Evolutionary conservation across 306 rosid genomes (phyloP), one percentile per base, ranked within the genome.

Genomic region (Cucumis melo): DNA sequence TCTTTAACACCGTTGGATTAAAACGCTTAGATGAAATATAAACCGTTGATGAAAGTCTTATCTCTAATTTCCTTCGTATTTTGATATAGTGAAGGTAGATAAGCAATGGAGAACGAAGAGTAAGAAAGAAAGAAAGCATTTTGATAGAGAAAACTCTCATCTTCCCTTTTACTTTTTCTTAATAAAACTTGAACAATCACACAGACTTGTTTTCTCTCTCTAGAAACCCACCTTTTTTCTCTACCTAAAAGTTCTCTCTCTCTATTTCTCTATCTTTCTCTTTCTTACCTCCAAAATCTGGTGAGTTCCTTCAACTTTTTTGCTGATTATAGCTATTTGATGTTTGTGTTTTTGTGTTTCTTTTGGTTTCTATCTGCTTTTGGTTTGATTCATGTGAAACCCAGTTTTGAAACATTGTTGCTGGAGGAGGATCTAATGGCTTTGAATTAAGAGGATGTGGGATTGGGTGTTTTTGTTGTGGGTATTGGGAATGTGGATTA

Each of bases 41-140:
- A 53, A 7, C 88, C 87, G 83, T 88, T 23, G 74, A 84, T 82
- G 7, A 29, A 5, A 27, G 73, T 84, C 88, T 88, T 88, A 87
- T 88, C 93, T 84, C 61, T 44, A 54, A 73, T 73, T 73, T 34
- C 50, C 23, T 44, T 71, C 58, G 42, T 48, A 48, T 71, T 65
- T 83, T 74, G 77, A 50, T 76, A 39, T 16, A 6, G 5, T 24
- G 63, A 46, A 12, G 74, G 54, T 27, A 63, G 64, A 74, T 60
- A 39, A 67, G 55, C 53, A 51, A 68, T 6, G 63, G 46, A 20
- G 46, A 73, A 72, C 0, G 46, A 21, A 50, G 80, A 20, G 39
- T 27, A 71, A 16, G 68, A n/a, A n/a, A n/a, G 29, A 16, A 46
- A 46, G 16, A 46, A 46, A 46, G 53, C 68, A 54, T 73, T 67